These are phyloP conservation scores for Trifolium fragiferum DNA, from an alignment of 306 rosid species.

Conservation along the genomic window DNA sequence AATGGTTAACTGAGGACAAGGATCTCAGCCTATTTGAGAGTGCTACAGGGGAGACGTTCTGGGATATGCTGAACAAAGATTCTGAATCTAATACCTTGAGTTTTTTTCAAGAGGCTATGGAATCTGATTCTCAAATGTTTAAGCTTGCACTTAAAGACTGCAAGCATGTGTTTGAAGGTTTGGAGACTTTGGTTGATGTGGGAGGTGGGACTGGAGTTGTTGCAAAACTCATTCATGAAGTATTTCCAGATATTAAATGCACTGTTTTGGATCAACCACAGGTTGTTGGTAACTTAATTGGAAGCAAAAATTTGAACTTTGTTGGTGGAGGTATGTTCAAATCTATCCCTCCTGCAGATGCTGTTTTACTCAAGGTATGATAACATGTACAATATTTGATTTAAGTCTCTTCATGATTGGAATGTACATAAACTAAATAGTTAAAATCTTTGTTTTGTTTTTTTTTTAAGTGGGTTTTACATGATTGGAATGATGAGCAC, in stretches of 20 bases:
- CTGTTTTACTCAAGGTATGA: constrained; percentile 53
- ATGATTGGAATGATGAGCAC: constrained; percentile 47
- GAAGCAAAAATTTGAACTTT: constrained; percentile 46
- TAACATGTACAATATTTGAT: too few relatives aligned
- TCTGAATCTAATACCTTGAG: background rate
- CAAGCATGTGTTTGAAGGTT: constrained; percentile 50
- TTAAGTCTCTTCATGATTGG: too few relatives aligned
- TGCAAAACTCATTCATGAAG: constrained; percentile 42
- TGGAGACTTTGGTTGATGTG: constrained; percentile 46
- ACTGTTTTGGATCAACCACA: constrained; percentile 53
- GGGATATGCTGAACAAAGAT: background rate
- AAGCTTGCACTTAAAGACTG: background rate
- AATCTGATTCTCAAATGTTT: background rate
- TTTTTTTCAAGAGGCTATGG: background rate
- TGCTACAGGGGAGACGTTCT: background rate
- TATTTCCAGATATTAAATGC: constrained; percentile 55
- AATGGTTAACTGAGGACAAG: background rate
- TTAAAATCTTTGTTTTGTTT: background rate
- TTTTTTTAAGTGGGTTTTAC: constrained; percentile 47
- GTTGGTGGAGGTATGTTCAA: constrained; percentile 62
- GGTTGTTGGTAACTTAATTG: constrained; percentile 47
- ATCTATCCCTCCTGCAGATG: constrained; percentile 56
- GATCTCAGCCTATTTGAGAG: background rate
- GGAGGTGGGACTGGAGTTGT: constrained; percentile 56
- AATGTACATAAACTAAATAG: background rate